Evolutionary conservation across 2,329 filamentous ascomycete species (phyloP).

Genomic region (Cladophialophora exuberans): DNA sequence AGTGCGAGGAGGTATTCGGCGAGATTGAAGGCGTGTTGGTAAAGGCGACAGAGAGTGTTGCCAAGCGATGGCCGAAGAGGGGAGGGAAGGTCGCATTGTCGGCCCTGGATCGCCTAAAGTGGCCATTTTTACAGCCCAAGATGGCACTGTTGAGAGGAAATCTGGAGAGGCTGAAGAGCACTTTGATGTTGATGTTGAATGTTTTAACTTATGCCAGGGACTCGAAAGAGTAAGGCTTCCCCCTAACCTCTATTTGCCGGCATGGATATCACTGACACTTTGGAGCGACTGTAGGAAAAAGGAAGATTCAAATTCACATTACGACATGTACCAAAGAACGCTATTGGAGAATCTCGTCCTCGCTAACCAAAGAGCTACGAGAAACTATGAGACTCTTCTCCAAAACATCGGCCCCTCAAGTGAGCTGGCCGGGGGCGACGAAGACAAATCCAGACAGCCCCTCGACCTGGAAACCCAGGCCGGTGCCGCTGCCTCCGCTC

Average conservation of each 20-base stretch:
- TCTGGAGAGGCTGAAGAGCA: conserved; percentile 40
- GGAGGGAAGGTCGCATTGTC: conserved; percentile 15
- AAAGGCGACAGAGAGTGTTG: conserved; percentile 20
- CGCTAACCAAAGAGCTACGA: conserved; percentile 16
- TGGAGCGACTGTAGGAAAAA: too few relatives aligned
- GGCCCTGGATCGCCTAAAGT: conserved; percentile 25
- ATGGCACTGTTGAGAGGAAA: conserved; percentile 36
- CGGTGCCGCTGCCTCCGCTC: not conserved
- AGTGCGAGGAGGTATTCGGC: conserved; percentile 36
- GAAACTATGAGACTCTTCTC: conserved; percentile 10
- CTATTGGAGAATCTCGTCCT: conserved; percentile 14
- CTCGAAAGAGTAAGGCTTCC: conserved; percentile 14
- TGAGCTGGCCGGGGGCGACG: too few relatives aligned
- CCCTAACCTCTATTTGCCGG: not conserved
- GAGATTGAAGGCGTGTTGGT: conserved; percentile 31
- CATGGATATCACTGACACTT: not conserved
- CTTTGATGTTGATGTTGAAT: conserved; percentile 37
- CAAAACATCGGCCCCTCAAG: not conserved
- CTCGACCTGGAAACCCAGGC: too few relatives aligned
- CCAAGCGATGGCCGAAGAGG: conserved; percentile 5
- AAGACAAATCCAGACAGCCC: too few relatives aligned
- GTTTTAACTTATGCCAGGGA: conserved; percentile 39
- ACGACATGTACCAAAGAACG: conserved; percentile 5
- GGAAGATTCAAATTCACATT: too few relatives aligned
- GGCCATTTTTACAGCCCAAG: conserved; percentile 32